phyloP scores from a whole-genome alignment of 306 rosid species.

The Vigna mungo region DNA sequence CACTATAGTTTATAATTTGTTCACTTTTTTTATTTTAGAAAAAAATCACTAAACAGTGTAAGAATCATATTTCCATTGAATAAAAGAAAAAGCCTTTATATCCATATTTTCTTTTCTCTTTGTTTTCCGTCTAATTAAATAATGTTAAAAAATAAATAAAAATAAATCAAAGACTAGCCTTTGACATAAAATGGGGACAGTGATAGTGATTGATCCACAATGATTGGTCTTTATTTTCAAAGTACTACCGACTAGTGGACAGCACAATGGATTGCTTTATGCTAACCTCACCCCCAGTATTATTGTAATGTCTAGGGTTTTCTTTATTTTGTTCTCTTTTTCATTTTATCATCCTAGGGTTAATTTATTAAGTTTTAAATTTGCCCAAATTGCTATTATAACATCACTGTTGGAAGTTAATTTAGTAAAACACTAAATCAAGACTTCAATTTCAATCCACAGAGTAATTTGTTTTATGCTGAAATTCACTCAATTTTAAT shows the following conservation, averaged over 20 bases:
- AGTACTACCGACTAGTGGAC: neutral
- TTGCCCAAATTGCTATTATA: neutral
- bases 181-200: neutral
- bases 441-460: too few species aligned
- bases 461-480: neutral
- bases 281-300: too few species aligned
- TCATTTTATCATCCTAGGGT: neutral
- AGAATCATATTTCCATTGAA: too few species aligned
- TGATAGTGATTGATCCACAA: neutral
- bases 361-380: neutral
- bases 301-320: neutral
- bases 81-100: too few species aligned
- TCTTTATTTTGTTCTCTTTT: neutral
- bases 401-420: neutral
- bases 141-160: neutral
- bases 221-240: slow-evolving; percentile 22
- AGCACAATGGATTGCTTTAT: neutral
- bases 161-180: neutral
- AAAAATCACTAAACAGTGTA: too few species aligned
- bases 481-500: neutral
- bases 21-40: too few species aligned
- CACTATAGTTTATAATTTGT: too few species aligned
- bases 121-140: too few species aligned
- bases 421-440: neutral
- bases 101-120: too few species aligned